Conservation (phyloP, 2,329 filamentous ascomycete genomes). For the Coniella lustricola region DNA sequence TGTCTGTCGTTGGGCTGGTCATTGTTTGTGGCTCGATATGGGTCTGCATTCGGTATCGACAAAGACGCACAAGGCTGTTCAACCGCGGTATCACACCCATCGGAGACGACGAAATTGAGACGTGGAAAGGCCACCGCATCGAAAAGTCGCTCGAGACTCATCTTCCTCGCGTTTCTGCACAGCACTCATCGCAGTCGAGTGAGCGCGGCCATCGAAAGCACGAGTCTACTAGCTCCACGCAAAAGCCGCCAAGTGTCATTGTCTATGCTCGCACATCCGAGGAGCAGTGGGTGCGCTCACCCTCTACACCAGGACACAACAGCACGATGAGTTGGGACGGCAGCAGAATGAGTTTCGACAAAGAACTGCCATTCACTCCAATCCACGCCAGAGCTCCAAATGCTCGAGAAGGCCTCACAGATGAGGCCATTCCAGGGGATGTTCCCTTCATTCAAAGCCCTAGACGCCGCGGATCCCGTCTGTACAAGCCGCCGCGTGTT, state of each 20-base stretch:
- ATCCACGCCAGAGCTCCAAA: slow-evolving; percentile 55
- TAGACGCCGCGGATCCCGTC: slow-evolving; percentile 46
- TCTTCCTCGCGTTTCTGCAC: slow-evolving; percentile 56
- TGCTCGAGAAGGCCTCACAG: slow-evolving; percentile 54
- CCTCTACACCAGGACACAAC: slow-evolving; percentile 15
- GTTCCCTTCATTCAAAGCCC: slow-evolving; percentile 49
- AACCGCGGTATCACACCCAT: slow-evolving; percentile 54
- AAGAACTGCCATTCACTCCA: slow-evolving; percentile 37
- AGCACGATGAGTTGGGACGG: slow-evolving; percentile 26
- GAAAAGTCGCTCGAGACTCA: slow-evolving; percentile 46
- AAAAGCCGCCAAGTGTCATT: slow-evolving; percentile 47
- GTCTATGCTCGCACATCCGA: slow-evolving; percentile 39
- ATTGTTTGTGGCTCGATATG: slow-evolving; percentile 30
- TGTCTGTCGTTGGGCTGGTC: slow-evolving; percentile 39
- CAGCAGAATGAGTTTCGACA: slow-evolving; percentile 37
- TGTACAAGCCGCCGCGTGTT: slow-evolving; percentile 41
- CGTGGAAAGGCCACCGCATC: slow-evolving; percentile 44
- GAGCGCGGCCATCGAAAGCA: slow-evolving; percentile 27
- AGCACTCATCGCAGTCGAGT: slow-evolving; percentile 28
- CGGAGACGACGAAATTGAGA: slow-evolving; percentile 58
- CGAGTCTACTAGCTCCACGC: slow-evolving; percentile 28
- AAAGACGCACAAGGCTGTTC: slow-evolving; percentile 35
- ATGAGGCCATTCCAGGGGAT: slow-evolving; percentile 53
- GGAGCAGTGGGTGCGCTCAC: slow-evolving; percentile 25
- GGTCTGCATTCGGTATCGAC: slow-evolving; percentile 33